These are phyloP conservation scores for Phialophora verrucosa DNA, from an alignment of 2,329 filamentous ascomycete genomes.

Conservation along the genomic window DNA sequence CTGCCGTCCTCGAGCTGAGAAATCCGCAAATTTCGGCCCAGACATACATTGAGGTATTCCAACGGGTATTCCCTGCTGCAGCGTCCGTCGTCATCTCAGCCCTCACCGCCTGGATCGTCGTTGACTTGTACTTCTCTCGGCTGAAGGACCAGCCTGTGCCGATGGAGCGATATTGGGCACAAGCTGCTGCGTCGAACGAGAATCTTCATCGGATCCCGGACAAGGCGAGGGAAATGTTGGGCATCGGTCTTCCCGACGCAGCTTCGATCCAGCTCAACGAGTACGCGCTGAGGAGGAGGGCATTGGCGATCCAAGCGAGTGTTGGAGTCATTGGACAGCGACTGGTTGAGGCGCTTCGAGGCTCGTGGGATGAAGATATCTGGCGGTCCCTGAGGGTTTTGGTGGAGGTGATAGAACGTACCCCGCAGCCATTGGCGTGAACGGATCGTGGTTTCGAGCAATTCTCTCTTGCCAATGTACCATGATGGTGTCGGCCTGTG, in stretches of 20 bases:
- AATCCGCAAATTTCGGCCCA: constrained; percentile 19
- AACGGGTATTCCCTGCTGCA: constrained; percentile 32
- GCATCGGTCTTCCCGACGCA: constrained; percentile 24
- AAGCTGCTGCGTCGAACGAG: constrained; percentile 13
- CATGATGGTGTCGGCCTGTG: not conserved
- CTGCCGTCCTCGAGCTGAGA: constrained; percentile 21
- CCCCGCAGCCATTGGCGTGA: constrained; percentile 16
- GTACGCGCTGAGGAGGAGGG: constrained; percentile 21
- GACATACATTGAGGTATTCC: constrained; percentile 26
- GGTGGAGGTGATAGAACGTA: constrained; percentile 32
- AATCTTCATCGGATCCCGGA: constrained; percentile 28
- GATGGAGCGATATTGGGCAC: constrained; percentile 16
- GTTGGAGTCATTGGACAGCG: constrained; percentile 25
- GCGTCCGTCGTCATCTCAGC: constrained; percentile 21
- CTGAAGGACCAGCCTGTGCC: constrained; percentile 13
- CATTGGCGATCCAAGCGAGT: constrained; percentile 15
- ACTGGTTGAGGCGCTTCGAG: constrained; percentile 31
- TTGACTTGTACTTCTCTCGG: constrained; percentile 33
- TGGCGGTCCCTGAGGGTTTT: constrained; percentile 33
- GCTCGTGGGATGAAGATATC: constrained; percentile 34
- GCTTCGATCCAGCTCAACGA: constrained; percentile 18
- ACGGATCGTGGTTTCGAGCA: not conserved
- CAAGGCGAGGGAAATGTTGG: constrained; percentile 35
- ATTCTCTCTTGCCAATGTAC: not conserved
- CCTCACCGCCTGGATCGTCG: constrained; percentile 36